Conservation (phyloP, 495 filamentous ascomycete genomes). For the Talaromyces wortmannii region DNA sequence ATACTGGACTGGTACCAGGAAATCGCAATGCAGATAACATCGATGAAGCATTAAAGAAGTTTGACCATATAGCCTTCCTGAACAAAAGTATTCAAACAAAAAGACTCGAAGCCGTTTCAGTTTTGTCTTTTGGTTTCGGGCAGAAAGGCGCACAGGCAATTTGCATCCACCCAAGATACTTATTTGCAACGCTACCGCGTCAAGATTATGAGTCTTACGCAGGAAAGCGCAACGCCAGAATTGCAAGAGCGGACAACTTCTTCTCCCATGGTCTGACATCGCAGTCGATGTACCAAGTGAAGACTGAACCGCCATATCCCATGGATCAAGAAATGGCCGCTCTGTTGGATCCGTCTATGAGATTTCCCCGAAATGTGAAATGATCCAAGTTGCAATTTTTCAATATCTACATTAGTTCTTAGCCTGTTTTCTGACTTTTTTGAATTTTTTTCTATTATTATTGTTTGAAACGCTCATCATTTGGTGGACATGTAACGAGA, state of each 20-base stretch:
- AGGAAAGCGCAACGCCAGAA: not conserved
- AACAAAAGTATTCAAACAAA: constrained; percentile 4
- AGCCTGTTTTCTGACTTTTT: not conserved
- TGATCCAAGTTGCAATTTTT: not conserved
- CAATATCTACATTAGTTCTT: not conserved
- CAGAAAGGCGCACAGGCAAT: constrained; percentile 15
- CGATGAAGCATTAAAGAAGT: constrained; percentile 7
- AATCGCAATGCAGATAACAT: constrained; percentile 19
- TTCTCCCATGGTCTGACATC: not conserved
- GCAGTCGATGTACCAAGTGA: not conserved
- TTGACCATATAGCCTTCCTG: constrained; percentile 7
- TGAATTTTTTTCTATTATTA: not conserved
- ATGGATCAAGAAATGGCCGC: not conserved
- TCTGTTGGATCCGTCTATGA: constrained; percentile 11
- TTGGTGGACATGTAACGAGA: too few relatives aligned
- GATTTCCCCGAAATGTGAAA: not conserved
- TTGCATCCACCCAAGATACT: constrained; percentile 9
- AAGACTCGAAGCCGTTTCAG: constrained; percentile 9
- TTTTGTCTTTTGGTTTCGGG: constrained; percentile 17
- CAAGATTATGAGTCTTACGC: constrained; percentile 1
- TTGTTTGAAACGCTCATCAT: too few relatives aligned
- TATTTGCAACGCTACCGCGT: constrained; percentile 9
- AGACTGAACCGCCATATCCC: not conserved
- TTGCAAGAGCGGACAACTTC: not conserved
- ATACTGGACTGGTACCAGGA: constrained; percentile 13